These are phyloP conservation scores for Chernovozyma sophiae-reginae DNA, from an alignment of 1,139 yeast species.

Conservation along the genomic window DNA sequence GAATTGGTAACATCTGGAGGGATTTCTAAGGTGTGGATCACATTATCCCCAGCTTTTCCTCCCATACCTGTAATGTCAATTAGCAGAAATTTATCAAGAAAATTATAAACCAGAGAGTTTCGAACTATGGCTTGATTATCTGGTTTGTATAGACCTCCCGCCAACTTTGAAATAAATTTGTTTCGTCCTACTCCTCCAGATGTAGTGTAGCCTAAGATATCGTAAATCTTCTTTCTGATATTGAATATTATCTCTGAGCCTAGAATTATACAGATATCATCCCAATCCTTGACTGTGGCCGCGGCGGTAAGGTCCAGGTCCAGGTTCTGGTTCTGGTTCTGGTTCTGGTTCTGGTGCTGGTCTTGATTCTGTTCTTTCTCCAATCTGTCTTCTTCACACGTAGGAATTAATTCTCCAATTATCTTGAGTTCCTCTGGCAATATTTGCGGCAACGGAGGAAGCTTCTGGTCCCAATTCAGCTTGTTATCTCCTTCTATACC, in stretches of 20 bases:
- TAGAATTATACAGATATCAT: slow-evolving; percentile 64
- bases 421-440: slow-evolving; percentile 30
- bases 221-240: slow-evolving; percentile 50
- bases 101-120: slow-evolving; percentile 42
- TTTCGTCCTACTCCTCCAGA: slow-evolving; percentile 84
- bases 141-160: slow-evolving; percentile 83
- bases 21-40: slow-evolving; percentile 42
- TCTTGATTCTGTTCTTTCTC: slow-evolving; percentile 11
- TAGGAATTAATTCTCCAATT: slow-evolving; percentile 23
- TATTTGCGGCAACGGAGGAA: slow-evolving; percentile 51
- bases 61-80: slow-evolving; percentile 88
- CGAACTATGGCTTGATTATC: slow-evolving; percentile 77
- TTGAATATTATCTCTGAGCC: slow-evolving; percentile 59
- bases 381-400: neutral
- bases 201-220: slow-evolving; percentile 72
- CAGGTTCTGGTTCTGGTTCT: slow-evolving; percentile 15
- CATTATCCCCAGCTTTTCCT: slow-evolving; percentile 75
- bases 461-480: slow-evolving; percentile 19
- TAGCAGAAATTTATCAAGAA: slow-evolving; percentile 58
- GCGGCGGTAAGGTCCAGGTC: slow-evolving; percentile 11
- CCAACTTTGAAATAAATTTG: slow-evolving; percentile 81
- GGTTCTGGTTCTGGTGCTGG: neutral
- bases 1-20: slow-evolving; percentile 34
- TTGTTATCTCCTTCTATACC: slow-evolving; percentile 6
- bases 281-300: slow-evolving; percentile 61